These are phyloP conservation scores for Cyberlindnera xishuangbannaensis DNA, from an alignment of 805 yeast species.

Conservation along the genomic window DNA sequence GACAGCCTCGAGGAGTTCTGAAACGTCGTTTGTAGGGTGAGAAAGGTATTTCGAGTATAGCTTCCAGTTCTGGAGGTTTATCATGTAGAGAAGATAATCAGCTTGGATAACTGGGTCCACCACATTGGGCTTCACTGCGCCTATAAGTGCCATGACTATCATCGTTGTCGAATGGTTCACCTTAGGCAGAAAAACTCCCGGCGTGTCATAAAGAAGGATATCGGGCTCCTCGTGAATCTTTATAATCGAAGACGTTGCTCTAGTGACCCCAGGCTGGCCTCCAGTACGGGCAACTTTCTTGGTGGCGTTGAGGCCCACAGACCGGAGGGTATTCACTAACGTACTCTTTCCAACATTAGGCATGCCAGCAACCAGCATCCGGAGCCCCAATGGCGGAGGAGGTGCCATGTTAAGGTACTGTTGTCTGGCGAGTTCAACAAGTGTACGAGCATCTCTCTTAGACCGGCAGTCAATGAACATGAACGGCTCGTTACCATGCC, in stretches of 20 bases:
- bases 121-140: slow-evolving; percentile 62
- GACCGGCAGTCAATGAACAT: slow-evolving; percentile 56
- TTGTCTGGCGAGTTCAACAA: slow-evolving; percentile 46
- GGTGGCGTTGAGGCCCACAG: slow-evolving; percentile 21
- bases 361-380: slow-evolving; percentile 82
- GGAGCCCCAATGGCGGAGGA: slow-evolving; percentile 77
- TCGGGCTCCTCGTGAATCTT: slow-evolving; percentile 55
- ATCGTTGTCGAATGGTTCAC: slow-evolving; percentile 60
- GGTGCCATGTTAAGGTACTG: slow-evolving; percentile 45
- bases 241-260: slow-evolving; percentile 70
- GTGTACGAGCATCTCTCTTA: slow-evolving; percentile 39
- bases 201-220: slow-evolving; percentile 77
- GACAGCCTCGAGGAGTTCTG: slow-evolving; percentile 45
- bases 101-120: slow-evolving; percentile 84
- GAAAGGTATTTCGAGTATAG: slow-evolving; percentile 35
- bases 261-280: slow-evolving; percentile 85
- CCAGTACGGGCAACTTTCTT: slow-evolving; percentile 83
- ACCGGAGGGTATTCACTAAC: slow-evolving; percentile 66
- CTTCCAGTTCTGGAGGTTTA: slow-evolving; percentile 51
- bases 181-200: slow-evolving; percentile 85
- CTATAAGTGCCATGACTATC: slow-evolving; percentile 68
- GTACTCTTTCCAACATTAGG: slow-evolving; percentile 98
- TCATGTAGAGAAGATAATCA: slow-evolving; percentile 69
- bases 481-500: slow-evolving; percentile 48
- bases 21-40: slow-evolving; percentile 69